Conservation (phyloP, 1,139 yeast species). For the Kodamaea anthophila region DNA sequence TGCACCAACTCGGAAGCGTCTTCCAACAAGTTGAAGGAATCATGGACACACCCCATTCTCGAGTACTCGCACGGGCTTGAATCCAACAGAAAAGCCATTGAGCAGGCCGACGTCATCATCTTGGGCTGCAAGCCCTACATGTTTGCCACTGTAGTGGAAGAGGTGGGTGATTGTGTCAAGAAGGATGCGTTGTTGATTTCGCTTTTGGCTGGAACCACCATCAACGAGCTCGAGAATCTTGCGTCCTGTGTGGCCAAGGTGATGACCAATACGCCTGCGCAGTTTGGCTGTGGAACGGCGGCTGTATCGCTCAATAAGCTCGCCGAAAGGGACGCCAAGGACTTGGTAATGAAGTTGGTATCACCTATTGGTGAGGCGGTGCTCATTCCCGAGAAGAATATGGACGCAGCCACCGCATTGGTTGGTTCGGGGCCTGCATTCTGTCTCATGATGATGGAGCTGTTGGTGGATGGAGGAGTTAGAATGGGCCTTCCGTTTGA, state of each 20-base stretch:
- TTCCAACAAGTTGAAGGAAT: slow-evolving; percentile 37
- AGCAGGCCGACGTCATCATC: slow-evolving; percentile 61
- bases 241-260: slow-evolving; percentile 70
- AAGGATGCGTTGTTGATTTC: slow-evolving; percentile 67
- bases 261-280: slow-evolving; percentile 98
- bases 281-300: slow-evolving; percentile 89
- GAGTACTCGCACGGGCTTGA: slow-evolving; percentile 48
- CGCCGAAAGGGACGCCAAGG: slow-evolving; percentile 42
- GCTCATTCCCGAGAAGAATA: slow-evolving; percentile 79
- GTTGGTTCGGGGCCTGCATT: slow-evolving; percentile 98
- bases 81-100: slow-evolving; percentile 51
- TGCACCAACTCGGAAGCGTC: slow-evolving; percentile 61
- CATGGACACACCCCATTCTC: slow-evolving; percentile 40
- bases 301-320: slow-evolving; percentile 64
- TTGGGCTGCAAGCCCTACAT: slow-evolving; percentile 85
- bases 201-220: slow-evolving; percentile 88
- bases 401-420: slow-evolving; percentile 94
- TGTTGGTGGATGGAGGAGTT: slow-evolving; percentile 90
- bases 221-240: slow-evolving; percentile 54
- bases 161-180: slow-evolving; percentile 36
- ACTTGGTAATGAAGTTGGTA: slow-evolving; percentile 51
- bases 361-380: slow-evolving; percentile 65
- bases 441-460: slow-evolving; percentile 81
- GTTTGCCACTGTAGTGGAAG: slow-evolving; percentile 53
- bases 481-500: slow-evolving; percentile 90